Conservation (phyloP, 441 rosid genomes). For the Bruguiera hainesii region DNA sequence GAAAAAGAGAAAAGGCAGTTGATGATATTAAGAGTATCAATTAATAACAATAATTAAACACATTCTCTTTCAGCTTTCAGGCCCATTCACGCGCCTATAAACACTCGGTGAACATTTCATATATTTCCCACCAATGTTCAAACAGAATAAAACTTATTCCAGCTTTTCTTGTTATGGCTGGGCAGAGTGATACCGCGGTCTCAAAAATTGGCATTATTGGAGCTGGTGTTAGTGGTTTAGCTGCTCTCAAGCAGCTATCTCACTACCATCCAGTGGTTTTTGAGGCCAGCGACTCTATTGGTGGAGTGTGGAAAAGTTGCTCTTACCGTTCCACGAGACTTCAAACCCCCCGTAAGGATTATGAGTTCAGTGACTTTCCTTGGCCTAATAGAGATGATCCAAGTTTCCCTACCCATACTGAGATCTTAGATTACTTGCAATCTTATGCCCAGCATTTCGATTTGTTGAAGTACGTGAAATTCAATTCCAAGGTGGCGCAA, state of each 20-base stretch:
- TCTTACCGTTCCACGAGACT: conserved; percentile 71
- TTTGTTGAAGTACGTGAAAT: conserved; percentile 51
- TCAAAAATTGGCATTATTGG: conserved; percentile 71
- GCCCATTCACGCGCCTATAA: conserved; percentile 35
- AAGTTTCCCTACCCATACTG: conserved; percentile 59
- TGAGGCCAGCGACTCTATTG: conserved; percentile 68
- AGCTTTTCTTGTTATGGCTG: conserved; percentile 21
- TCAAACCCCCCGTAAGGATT: conserved; percentile 59
- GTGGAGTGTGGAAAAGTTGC: conserved; percentile 87
- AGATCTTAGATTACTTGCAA: conserved; percentile 67
- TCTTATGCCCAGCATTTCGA: conserved; percentile 68
- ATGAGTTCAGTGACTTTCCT: conserved; percentile 78
- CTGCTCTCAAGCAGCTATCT: conserved; percentile 64
- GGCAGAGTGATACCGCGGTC: conserved; percentile 21
- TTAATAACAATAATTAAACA: too few relatives aligned
- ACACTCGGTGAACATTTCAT: conserved; percentile 11
- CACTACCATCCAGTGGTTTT: conserved; percentile 57
- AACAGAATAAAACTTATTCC: neutral
- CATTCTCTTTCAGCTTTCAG: neutral
- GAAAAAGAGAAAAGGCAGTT: too few relatives aligned
- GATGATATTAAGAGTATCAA: too few relatives aligned
- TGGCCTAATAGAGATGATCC: conserved; percentile 75
- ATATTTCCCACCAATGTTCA: neutral
- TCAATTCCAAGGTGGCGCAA: conserved; percentile 67
- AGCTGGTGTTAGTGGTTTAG: conserved; percentile 82